phyloP scores from a whole-genome alignment of 371 early-diverging fungal species.

The Syncephalastrum sp. region DNA sequence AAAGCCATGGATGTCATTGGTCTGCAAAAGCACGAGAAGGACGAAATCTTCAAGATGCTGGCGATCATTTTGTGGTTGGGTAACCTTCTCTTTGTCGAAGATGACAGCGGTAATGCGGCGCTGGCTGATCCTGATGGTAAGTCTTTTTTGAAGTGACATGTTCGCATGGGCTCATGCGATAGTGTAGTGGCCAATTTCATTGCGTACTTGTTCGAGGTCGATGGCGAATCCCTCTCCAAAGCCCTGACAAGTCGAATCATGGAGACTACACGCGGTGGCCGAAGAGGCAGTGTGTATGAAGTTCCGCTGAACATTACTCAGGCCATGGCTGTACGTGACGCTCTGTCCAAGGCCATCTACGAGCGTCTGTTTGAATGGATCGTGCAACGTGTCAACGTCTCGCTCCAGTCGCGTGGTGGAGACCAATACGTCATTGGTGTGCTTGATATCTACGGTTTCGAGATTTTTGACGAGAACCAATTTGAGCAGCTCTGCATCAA shows the following conservation, averaged over 20 bases:
- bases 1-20: slow-evolving; percentile 83
- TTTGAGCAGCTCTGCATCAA: slow-evolving; percentile 99
- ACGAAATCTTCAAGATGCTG: slow-evolving; percentile 78
- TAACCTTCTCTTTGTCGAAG: slow-evolving; percentile 75
- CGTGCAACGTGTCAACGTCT: slow-evolving; percentile 79
- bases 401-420: slow-evolving; percentile 64
- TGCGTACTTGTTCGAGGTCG: slow-evolving; percentile 76
- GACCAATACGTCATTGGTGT: slow-evolving; percentile 88
- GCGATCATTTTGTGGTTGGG: slow-evolving; percentile 85
- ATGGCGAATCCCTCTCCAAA: slow-evolving; percentile 60
- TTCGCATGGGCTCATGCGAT: not conserved
- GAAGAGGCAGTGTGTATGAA: slow-evolving; percentile 77
- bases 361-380: slow-evolving; percentile 90
- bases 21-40: slow-evolving; percentile 68
- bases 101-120: slow-evolving; percentile 59
- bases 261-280: slow-evolving; percentile 81
- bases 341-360: slow-evolving; percentile 83
- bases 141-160: not conserved
- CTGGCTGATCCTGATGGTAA: slow-evolving; percentile 67
- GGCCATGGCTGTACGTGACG: slow-evolving; percentile 82
- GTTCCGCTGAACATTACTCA: slow-evolving; percentile 80
- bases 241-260: slow-evolving; percentile 69
- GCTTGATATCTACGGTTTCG: slow-evolving; percentile 96
- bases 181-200: slow-evolving; percentile 69
- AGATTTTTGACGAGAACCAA: slow-evolving; percentile 95